Percentiles rank a stretch among this genome's conserved stretches.
phyloP scores from a whole-genome alignment of 371 early-diverging fungal genomes.

The Rhizopus arrhizus region DNA sequence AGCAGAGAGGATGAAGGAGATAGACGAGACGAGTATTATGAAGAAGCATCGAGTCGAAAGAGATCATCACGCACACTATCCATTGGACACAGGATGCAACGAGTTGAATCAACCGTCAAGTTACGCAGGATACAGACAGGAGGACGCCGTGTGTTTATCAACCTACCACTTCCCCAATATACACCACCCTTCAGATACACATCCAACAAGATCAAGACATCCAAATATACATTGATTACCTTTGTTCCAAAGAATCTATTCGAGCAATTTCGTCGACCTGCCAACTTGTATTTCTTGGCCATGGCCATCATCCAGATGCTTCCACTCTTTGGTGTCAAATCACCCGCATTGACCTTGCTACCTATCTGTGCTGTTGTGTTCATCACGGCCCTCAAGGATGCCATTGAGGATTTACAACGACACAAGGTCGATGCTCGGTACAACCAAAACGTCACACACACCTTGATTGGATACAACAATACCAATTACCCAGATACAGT shows the following conservation, averaged over 20 bases:
- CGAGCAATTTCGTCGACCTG: conserved; percentile 93
- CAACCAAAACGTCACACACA: conserved; percentile 77
- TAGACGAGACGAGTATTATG: background rate
- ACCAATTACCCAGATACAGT: conserved; percentile 56
- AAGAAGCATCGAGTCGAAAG: background rate
- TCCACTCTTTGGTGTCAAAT: conserved; percentile 77
- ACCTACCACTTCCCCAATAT: conserved; percentile 61
- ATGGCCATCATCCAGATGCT: conserved; percentile 91
- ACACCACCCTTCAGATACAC: conserved; percentile 58
- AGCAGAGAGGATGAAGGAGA: background rate
- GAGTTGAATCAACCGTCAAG: conserved; percentile 31
- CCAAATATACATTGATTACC: conserved; percentile 88
- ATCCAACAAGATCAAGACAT: conserved; percentile 77
- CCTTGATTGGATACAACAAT: conserved; percentile 77
- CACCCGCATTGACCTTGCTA: conserved; percentile 75
- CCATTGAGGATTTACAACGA: conserved; percentile 93
- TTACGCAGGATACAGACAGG: conserved; percentile 35
- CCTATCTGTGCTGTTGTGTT: conserved; percentile 89
- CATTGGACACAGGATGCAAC: conserved; percentile 5
- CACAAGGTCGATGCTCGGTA: conserved; percentile 87
- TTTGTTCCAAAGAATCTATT: conserved; percentile 97
- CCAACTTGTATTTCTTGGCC: conserved; percentile 96
- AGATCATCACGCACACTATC: background rate
- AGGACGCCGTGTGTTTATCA: conserved; percentile 69
- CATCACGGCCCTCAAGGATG: conserved; percentile 94